Evolutionary conservation across 2,329 filamentous ascomycete species (phyloP).

Genomic region (Fusarium armeniacum): DNA sequence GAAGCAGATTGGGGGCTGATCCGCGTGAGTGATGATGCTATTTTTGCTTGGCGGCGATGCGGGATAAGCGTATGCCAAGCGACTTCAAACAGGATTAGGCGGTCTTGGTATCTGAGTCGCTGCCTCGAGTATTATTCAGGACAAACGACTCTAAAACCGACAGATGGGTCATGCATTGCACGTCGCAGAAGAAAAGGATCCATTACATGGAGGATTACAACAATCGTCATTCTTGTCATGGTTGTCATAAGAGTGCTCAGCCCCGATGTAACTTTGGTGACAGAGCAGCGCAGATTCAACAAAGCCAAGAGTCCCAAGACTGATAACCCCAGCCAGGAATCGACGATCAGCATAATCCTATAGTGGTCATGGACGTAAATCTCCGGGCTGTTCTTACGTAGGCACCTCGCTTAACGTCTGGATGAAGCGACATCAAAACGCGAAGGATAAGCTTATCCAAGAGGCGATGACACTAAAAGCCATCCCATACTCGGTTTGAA

Average conservation of each 20-base stretch:
- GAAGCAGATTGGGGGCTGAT: background rate
- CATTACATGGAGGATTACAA: too few relatives aligned
- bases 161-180: background rate
- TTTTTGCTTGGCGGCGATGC: conserved; percentile 27
- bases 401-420: background rate
- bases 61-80: conserved; percentile 24
- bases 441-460: background rate
- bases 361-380: background rate
- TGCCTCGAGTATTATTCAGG: background rate
- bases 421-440: background rate
- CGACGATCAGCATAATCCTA: background rate
- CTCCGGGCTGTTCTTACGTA: conserved; percentile 1
- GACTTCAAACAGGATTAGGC: conserved; percentile 25
- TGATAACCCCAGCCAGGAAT: background rate
- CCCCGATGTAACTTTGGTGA: conserved; percentile 1
- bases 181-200: background rate
- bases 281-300: background rate
- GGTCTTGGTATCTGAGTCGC: background rate
- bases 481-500: background rate
- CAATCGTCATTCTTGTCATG: background rate
- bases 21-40: conserved; percentile 19
- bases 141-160: background rate
- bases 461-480: background rate
- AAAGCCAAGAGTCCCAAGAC: conserved; percentile 7
- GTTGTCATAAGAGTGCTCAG: background rate